These are phyloP conservation scores for Penicillium brevicompactum DNA, from an alignment of 2,329 filamentous ascomycete species.

Conservation along the genomic window DNA sequence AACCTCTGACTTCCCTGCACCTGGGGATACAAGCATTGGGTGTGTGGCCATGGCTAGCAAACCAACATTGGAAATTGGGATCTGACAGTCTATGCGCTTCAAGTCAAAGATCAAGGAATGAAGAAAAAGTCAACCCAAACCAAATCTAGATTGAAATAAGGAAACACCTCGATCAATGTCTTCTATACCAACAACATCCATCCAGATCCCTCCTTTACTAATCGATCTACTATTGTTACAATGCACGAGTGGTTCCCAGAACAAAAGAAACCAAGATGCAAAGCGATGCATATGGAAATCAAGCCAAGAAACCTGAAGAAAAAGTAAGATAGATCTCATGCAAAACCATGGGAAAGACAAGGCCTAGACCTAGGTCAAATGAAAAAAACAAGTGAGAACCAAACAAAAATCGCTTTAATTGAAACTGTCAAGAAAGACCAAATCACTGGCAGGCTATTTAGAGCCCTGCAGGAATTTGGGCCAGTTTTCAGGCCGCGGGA, in stretches of 20 bases:
- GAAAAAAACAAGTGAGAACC: constrained; percentile 17
- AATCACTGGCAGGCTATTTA: constrained; percentile 27
- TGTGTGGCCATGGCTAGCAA: too few species aligned
- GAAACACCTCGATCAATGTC: neutral
- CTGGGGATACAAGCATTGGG: too few species aligned
- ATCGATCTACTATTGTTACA: constrained; percentile 30
- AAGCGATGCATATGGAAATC: neutral
- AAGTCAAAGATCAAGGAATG: neutral
- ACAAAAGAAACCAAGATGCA: constrained; percentile 12
- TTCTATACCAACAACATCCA: constrained; percentile 11
- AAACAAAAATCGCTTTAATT: constrained; percentile 13
- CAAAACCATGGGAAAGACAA: constrained; percentile 21
- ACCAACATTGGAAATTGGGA: too few species aligned
- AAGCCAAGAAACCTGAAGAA: constrained; percentile 12
- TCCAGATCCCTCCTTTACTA: constrained; percentile 13
- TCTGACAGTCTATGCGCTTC: too few species aligned
- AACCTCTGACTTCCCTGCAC: neutral
- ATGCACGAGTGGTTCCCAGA: constrained; percentile 15
- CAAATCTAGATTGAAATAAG: constrained; percentile 7
- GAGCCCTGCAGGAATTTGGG: constrained; percentile 37
- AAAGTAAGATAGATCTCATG: constrained; percentile 20
- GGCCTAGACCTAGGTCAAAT: neutral
- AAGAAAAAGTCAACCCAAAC: constrained; percentile 1
- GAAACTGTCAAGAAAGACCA: constrained; percentile 30
- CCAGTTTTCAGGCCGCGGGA: constrained; percentile 50